phyloP scores from a whole-genome alignment of 23 red algal species.

The Agarophyton chilense region DNA sequence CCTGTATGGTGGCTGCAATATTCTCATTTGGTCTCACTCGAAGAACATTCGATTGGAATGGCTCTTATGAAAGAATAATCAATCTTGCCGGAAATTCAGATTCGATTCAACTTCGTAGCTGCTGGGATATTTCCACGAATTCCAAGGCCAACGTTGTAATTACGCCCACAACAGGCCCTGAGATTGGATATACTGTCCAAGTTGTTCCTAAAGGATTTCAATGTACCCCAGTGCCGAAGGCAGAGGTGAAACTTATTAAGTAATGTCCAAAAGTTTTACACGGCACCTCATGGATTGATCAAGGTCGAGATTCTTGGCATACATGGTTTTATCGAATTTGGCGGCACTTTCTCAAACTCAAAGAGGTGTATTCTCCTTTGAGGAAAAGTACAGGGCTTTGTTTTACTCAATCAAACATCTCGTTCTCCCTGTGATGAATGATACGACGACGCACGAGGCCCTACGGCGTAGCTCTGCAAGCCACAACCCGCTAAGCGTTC shows the following conservation, averaged over 20 bases:
- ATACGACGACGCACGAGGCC: too few relatives aligned
- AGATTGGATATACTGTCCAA: neutral
- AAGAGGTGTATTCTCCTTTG: too few relatives aligned
- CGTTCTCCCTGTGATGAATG: too few relatives aligned
- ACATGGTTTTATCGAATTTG: too few relatives aligned
- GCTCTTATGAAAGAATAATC: slow-evolving; percentile 12
- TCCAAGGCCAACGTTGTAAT: neutral
- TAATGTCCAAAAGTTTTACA: too few relatives aligned
- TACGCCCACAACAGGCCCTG: neutral
- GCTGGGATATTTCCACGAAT: neutral
- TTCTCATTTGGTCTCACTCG: neutral
- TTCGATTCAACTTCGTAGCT: neutral
- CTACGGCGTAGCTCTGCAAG: too few relatives aligned
- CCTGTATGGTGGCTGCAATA: neutral
- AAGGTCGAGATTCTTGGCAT: too few relatives aligned
- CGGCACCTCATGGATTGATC: too few relatives aligned
- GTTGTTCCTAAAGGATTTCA: neutral
- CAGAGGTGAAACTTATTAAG: neutral
- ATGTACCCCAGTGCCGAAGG: neutral
- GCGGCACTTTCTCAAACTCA: too few relatives aligned
- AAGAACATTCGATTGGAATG: slow-evolving; percentile 6
- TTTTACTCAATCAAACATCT: too few relatives aligned
- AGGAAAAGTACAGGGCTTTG: too few relatives aligned
- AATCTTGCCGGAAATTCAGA: neutral
- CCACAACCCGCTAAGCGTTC: too few relatives aligned